Conservation (phyloP, 2,329 filamentous ascomycete species). For the Aspergillus pseudonomiae region DNA sequence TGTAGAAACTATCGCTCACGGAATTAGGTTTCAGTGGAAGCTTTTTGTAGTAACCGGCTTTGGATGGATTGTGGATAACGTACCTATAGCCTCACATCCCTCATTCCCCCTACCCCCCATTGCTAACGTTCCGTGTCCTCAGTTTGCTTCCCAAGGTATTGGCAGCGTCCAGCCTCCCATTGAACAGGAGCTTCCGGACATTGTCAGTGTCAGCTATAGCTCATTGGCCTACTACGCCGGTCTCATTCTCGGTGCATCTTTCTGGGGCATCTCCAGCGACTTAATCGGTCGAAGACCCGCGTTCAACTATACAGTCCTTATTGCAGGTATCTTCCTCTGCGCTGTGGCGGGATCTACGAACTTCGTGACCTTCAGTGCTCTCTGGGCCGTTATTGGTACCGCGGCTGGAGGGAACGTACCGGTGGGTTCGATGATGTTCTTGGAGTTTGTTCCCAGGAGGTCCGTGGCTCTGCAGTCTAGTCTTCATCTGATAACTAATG, state of each 20-base stretch:
- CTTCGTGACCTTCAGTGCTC: conserved; percentile 26
- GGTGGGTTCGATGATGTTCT: conserved; percentile 33
- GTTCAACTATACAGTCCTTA: not conserved
- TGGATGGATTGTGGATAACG: not conserved
- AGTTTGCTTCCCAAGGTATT: not conserved
- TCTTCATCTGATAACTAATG: not conserved
- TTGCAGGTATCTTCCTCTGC: not conserved
- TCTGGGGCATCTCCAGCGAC: not conserved
- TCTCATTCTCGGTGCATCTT: not conserved
- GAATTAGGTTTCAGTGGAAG: not conserved
- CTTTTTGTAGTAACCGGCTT: not conserved
- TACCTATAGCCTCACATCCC: not conserved
- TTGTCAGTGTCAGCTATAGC: not conserved
- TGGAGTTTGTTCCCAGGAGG: conserved; percentile 23
- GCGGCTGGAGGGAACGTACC: conserved; percentile 33
- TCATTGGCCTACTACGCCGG: not conserved
- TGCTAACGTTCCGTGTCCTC: not conserved
- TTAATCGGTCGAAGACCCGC: not conserved
- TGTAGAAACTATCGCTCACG: not conserved
- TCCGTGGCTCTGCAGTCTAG: not conserved
- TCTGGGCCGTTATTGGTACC: conserved; percentile 33
- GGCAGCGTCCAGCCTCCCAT: not conserved
- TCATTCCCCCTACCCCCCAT: too few relatives aligned
- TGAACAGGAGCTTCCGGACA: not conserved
- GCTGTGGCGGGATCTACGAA: not conserved